Percentiles rank a stretch among this genome's conserved stretches.
These are phyloP conservation scores for Nakazawaea ambrosiae DNA, from an alignment of 805 yeast species.

Conservation along the genomic window DNA sequence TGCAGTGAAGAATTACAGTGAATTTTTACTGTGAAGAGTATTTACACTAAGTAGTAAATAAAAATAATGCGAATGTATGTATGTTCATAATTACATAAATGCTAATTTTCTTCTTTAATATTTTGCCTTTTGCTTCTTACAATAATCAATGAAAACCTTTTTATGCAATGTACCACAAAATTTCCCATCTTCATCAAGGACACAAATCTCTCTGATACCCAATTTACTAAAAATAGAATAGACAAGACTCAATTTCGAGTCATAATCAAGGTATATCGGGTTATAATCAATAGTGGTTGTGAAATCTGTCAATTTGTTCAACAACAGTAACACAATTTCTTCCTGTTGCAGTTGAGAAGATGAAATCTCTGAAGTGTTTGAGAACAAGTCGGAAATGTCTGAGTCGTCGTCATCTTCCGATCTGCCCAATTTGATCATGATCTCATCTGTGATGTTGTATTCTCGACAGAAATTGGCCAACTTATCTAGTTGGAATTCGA, in stretches of 20 bases:
- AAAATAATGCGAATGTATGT: too few species aligned
- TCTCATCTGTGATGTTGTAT: constrained; percentile 22
- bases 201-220: constrained; percentile 42
- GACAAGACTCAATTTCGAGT: constrained; percentile 42
- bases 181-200: constrained; percentile 35
- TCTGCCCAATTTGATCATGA: constrained; percentile 20
- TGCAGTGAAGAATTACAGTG: too few species aligned
- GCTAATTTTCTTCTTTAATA: too few species aligned
- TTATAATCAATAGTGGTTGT: constrained; percentile 34
- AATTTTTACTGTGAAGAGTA: too few species aligned
- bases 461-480: constrained; percentile 24
- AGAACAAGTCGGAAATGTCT: neutral
- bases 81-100: too few species aligned
- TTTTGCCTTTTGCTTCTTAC: constrained; percentile 12
- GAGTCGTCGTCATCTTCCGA: constrained; percentile 3
- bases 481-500: constrained; percentile 44
- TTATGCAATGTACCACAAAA: constrained; percentile 47
- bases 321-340: constrained; percentile 8
- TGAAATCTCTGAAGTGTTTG: constrained; percentile 3
- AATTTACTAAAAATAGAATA: constrained; percentile 44
- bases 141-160: constrained; percentile 42
- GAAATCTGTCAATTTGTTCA: constrained; percentile 29
- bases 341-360: neutral
- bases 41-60: too few species aligned
- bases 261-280: constrained; percentile 40